These are phyloP conservation scores for Epichloe aotearoae DNA, from an alignment of 2,329 filamentous ascomycete species.

Conservation along the genomic window DNA sequence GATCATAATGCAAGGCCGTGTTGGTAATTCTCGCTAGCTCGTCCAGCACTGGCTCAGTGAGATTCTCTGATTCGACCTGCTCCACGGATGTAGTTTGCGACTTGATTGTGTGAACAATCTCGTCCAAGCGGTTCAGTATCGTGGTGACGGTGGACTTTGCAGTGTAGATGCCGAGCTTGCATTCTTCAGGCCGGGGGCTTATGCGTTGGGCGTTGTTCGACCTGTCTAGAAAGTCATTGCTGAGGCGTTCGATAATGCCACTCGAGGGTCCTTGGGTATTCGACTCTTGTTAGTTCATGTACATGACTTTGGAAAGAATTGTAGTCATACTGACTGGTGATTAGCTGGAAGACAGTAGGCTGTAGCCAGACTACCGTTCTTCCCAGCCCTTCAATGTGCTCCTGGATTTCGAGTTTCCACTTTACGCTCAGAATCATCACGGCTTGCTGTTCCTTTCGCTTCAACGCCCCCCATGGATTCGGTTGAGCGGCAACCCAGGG, in stretches of 20 bases:
- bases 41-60: conserved; percentile 12
- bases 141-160: conserved; percentile 17
- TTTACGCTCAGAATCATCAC: conserved; percentile 31
- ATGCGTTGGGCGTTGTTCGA: conserved; percentile 18
- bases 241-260: conserved; percentile 15
- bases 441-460: conserved; percentile 27
- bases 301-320: background rate
- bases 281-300: background rate
- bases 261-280: conserved; percentile 8
- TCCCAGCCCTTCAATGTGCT: conserved; percentile 30
- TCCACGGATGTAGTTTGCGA: conserved; percentile 15
- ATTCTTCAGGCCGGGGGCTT: conserved; percentile 9
- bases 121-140: conserved; percentile 24
- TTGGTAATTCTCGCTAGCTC: conserved; percentile 21
- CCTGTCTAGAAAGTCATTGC: conserved; percentile 18
- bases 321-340: conserved; percentile 27
- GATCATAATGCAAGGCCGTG: conserved; percentile 15
- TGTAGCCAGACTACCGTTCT: conserved; percentile 25
- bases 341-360: conserved; percentile 27
- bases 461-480: conserved; percentile 6
- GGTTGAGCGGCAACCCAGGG: conserved; percentile 28
- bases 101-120: conserved; percentile 14
- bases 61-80: conserved; percentile 8
- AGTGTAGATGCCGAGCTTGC: conserved; percentile 17
- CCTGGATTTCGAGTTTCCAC: conserved; percentile 37